These are phyloP conservation scores for Coprinopsis strossmayeri DNA, from an alignment of 768 basidiomycete species.

Conservation along the genomic window DNA sequence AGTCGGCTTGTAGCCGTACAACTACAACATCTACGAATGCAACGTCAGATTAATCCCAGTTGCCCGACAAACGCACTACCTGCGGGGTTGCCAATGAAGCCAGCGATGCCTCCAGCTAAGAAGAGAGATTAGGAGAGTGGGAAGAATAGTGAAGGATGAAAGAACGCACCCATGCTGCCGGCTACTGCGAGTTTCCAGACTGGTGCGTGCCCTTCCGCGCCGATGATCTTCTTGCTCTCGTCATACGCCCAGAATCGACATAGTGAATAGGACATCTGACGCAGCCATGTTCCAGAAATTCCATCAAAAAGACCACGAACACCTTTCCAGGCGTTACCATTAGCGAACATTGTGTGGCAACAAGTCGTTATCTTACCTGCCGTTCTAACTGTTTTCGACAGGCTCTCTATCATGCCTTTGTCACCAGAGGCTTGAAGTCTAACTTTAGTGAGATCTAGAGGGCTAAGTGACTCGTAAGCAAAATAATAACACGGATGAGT, in stretches of 20 bases:
- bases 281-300: conserved; percentile 81
- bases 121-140: no score
- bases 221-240: conserved; percentile 79
- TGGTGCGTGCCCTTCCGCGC: conserved; percentile 63
- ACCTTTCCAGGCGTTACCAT: conserved; percentile 27
- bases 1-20: conserved; percentile 88
- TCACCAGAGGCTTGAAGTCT: conserved; percentile 88
- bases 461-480: conserved; percentile 33
- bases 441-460: conserved; percentile 86
- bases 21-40: conserved; percentile 60
- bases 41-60: neutral
- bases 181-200: conserved; percentile 78
- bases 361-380: conserved; percentile 53
- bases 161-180: conserved; percentile 83
- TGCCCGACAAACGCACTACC: conserved; percentile 43
- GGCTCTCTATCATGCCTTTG: conserved; percentile 81
- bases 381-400: conserved; percentile 76
- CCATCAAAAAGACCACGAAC: conserved; percentile 77
- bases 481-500: neutral
- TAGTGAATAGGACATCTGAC: conserved; percentile 89
- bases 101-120: conserved; percentile 86
- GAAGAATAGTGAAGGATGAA: no score
- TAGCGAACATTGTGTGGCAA: conserved; percentile 21
- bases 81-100: conserved; percentile 81
- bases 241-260: conserved; percentile 92